These are phyloP conservation scores for Saccharum officinarum DNA, from an alignment of 176 grass and related monocot genomes.

Conservation along the genomic window DNA sequence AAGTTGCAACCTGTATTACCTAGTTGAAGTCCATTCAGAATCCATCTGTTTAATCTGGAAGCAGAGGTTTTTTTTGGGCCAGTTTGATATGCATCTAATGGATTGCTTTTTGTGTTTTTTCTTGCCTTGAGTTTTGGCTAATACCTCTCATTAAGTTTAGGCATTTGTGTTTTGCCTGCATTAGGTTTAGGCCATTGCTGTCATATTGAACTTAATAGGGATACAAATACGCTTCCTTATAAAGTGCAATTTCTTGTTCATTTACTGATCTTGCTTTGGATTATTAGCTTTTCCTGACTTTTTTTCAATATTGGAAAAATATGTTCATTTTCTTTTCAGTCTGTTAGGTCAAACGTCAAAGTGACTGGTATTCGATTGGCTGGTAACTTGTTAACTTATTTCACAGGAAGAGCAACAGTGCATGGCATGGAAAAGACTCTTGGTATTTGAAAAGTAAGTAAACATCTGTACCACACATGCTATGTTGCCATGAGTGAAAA, in stretches of 20 bases:
- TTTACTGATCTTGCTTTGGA: constrained; percentile 34
- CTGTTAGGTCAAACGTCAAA: constrained; percentile 20
- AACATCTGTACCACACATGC: constrained; percentile 25
- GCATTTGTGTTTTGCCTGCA: constrained; percentile 19
- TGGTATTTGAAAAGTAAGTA: constrained; percentile 94
- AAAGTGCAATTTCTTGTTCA: constrained; percentile 6
- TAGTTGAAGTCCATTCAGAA: constrained; percentile 19
- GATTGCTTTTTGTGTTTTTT: constrained; percentile 21
- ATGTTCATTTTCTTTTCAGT: constrained; percentile 20
- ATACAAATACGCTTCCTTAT: background rate
- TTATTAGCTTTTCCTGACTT: constrained; percentile 10
- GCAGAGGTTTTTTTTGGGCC: background rate
- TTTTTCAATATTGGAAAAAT: constrained; percentile 3
- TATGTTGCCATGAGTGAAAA: constrained; percentile 11
- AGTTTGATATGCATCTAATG: constrained; percentile 7
- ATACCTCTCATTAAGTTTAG: background rate
- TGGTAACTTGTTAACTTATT: constrained; percentile 42
- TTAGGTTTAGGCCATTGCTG: background rate
- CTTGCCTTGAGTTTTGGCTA: background rate
- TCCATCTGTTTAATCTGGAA: constrained; percentile 1
- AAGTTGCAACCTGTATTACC: background rate
- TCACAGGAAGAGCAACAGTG: constrained; percentile 91
- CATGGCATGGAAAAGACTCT: constrained; percentile 86
- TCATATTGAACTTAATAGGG: constrained; percentile 5
- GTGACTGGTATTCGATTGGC: constrained; percentile 29